Base-by-base conservation (phyloP, 352 stramenopile species). In the Phytopythium chamaehyphon region DNA sequence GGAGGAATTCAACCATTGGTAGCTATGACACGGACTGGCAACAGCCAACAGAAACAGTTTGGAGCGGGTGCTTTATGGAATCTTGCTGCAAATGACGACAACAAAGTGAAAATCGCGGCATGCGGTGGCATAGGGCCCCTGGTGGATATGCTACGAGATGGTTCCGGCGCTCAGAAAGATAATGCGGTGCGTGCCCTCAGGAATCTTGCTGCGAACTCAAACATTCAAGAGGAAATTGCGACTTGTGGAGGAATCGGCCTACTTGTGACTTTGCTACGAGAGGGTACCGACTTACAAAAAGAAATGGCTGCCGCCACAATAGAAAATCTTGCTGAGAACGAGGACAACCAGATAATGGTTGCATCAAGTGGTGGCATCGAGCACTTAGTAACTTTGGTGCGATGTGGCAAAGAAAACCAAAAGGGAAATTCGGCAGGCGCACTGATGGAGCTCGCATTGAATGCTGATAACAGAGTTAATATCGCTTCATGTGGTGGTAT, bases 361-460 rank as follows among this genome's bases (percentile, higher is more conserved):
- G 35, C 47, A 6, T 42, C 37, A 1, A 24, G n/a, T 16, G 35
- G 39, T 2, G 47, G 22, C 12, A 54, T 54, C 26, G 47, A 46
- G 22, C 47, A 18, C 7, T 23, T 53, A 4, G 47, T 53, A 12
- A 33, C 36, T 3, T 16, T 53, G 14, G 35, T 26, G 10, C 31
- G 47, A 11, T 22, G 21, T n/a, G 47, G 47, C 35, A 11, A 22
- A n/a, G 47, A 45, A 0, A 14, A 22, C 0, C 46, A 52, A 18
- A 52, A 52, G 40, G 37, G 37, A n/a, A 18, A 38, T 26, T 35
- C 48, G 3, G 33, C 10, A 1, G 47, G 47, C 15, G 47, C 47
- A 4, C 4, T 54, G 15, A 21, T 36, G 47, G 15, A 39, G 1
- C 36, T 54, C 8, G 39, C 47, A 10, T 14, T 5, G 23, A 14